Evolutionary conservation across 2,329 filamentous ascomycete species (phyloP).

Genomic region (Uncinocarpus reesii): DNA sequence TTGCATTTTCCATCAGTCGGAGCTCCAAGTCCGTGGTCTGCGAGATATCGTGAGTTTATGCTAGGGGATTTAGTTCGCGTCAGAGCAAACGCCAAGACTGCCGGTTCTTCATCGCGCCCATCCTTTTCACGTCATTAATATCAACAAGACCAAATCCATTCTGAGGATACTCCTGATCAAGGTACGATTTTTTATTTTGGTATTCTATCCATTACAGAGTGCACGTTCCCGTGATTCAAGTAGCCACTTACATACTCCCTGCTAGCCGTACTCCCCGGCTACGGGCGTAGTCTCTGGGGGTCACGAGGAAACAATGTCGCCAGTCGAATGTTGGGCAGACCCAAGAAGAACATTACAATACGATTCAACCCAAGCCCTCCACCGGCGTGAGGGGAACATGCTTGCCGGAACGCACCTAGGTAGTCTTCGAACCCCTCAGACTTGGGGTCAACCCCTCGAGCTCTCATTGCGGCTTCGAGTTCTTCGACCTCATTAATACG

Average conservation of each 20-base stretch:
- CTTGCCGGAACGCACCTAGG: slow-evolving; percentile 53
- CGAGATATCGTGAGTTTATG: neutral
- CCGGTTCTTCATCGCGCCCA: no score
- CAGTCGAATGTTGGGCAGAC: slow-evolving; percentile 53
- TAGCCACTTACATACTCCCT: neutral
- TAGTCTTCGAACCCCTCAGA: slow-evolving; percentile 54
- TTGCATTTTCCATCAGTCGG: no score
- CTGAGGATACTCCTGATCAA: no score
- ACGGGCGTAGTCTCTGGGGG: slow-evolving; percentile 45
- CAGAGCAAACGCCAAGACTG: no score
- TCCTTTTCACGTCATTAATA: no score
- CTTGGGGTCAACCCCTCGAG: slow-evolving; percentile 50
- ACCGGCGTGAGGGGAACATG: slow-evolving; percentile 54
- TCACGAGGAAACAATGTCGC: slow-evolving; percentile 55
- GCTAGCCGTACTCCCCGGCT: slow-evolving; percentile 5
- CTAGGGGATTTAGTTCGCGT: no score
- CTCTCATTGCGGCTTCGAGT: slow-evolving; percentile 48
- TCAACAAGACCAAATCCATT: no score
- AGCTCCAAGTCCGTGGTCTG: no score
- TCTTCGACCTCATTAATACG: slow-evolving; percentile 54
- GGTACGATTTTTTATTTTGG: neutral
- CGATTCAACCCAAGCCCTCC: slow-evolving; percentile 57
- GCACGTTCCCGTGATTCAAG: no score
- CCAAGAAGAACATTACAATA: slow-evolving; percentile 58
- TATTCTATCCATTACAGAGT: neutral